phyloP scores from a whole-genome alignment of 2,329 filamentous ascomycete species.

The Penicillium aurantiogriseum region DNA sequence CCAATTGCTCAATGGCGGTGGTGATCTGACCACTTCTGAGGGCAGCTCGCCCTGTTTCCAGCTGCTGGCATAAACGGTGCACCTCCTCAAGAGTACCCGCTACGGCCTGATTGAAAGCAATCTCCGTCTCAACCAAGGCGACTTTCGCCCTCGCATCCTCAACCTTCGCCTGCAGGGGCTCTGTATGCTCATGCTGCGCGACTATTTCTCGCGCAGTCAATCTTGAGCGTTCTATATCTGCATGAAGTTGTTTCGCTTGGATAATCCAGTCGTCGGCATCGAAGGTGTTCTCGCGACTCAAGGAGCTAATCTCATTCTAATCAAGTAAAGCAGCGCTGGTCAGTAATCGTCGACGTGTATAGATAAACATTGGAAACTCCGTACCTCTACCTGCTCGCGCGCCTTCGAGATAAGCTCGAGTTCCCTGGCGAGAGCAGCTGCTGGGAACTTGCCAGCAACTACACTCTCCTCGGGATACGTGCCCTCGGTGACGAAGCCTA shows the following conservation, averaged over 20 bases:
- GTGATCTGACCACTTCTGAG: conserved; percentile 47
- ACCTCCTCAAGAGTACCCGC: conserved; percentile 52
- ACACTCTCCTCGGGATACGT: conserved; percentile 58
- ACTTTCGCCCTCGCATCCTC: conserved; percentile 60
- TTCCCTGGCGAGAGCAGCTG: conserved; percentile 50
- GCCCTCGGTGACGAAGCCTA: conserved; percentile 61
- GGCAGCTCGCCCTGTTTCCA: conserved; percentile 49
- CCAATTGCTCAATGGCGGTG: conserved; percentile 49
- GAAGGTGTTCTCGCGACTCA: conserved; percentile 73
- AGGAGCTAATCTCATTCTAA: conserved; percentile 68
- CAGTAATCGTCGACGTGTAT: not conserved
- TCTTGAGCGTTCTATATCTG: conserved; percentile 79
- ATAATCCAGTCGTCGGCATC: conserved; percentile 84
- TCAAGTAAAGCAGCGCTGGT: conserved; percentile 6
- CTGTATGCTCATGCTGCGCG: conserved; percentile 69
- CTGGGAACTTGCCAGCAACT: conserved; percentile 52
- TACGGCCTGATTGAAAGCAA: conserved; percentile 58
- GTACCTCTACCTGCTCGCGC: conserved; percentile 54
- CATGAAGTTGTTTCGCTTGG: conserved; percentile 79
- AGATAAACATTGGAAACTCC: not conserved
- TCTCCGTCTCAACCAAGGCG: conserved; percentile 56
- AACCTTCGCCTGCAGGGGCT: conserved; percentile 61
- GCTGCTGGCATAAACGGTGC: conserved; percentile 48
- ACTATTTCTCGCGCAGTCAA: conserved; percentile 78
- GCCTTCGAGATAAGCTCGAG: conserved; percentile 53